Evolutionary conservation across 805 yeast genomes (phyloP), one percentile per base, ranked within the genome.

Genomic region (Metschnikowia kunwiensis): DNA sequence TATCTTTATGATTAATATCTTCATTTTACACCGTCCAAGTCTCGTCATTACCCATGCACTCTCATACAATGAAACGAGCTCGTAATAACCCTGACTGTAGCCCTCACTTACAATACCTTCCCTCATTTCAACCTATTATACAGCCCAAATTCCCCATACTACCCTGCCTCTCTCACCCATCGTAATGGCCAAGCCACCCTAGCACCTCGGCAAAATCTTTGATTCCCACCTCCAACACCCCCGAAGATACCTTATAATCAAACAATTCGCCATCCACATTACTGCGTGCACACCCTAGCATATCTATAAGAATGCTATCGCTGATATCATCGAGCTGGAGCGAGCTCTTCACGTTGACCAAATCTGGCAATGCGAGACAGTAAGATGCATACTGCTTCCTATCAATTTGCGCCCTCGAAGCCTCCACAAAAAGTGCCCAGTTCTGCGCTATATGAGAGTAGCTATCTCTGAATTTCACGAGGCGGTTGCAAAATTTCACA

Each of bases 131-230:
- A n/a, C n/a, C n/a, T n/a, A n/a, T n/a, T n/a, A n/a, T n/a, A n/a
- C n/a, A n/a, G n/a, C n/a, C n/a, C n/a, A n/a, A n/a, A n/a, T n/a
- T n/a, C n/a, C n/a, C n/a, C n/a, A n/a, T n/a, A n/a, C n/a, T n/a
- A n/a, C n/a, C n/a, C n/a, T n/a, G n/a, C n/a, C n/a, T n/a, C n/a
- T n/a, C n/a, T 16, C 12, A 13, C 34, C 33, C 54, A 32, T 60
- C 67, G 7, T 57, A 51, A 37, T 67, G 70, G 5, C 72, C 72
- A 9, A 68, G 39, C 16, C 53, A 55, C 1, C 72, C 72, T 25
- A 68, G 37, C 6, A 68, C 61, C 38, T 62, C 68, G 1, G 69
- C 72, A 51, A 68, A 68, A 37, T 64, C 72, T 40, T 64, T 65
- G 36, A 68, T 56, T 4, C 47, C 38, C 7, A 68, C 55, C 26